Base-by-base conservation (phyloP, 2,329 filamentous ascomycete species). In the Ceratocystis lukuohia region DNA sequence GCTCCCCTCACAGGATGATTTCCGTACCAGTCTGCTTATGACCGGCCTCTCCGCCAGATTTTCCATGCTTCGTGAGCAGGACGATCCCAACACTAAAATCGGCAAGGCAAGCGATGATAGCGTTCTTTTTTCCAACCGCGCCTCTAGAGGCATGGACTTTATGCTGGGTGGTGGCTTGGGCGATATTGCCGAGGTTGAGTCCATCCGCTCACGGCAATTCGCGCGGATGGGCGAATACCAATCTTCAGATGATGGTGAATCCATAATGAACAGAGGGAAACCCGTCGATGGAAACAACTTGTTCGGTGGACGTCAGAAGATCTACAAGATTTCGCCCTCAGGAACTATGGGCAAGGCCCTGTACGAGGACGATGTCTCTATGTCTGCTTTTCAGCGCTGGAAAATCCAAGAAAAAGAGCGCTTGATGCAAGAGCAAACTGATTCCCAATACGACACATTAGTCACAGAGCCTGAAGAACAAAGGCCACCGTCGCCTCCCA, bases 51-150 rank as follows among this genome's bases (percentile, higher is more conserved):
- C 93, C 0, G 91, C 92, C 12, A 86, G 94, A 5, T 99, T 99
- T 75, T 97, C 93, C 71, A 97, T 97, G 93, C 79, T 97, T 41
- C 82, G 91, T 72, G 93, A 96, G 75, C 93, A 96, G 74, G 92
- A 96, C 74, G 91, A 96, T 72, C 93, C 93, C 0, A 87, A 80
- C 69, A 93, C 91, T 1, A 88, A 91, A 74, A 82, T 96, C 41
- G 93, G 93, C 67, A 96, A 97, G 75, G 93, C 93, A 17, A 94
- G 89, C 75, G 93, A 97, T 73, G 93, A 96, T 75, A 96, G 92
- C 70, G 92, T 97, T 2, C 77, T 97, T 22, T 88, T 85, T 69
- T 89, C 89, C 2, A 92, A 90, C 72, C 84, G 91, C 69, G 96
- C 92, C 0, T 84, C 88, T 67, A 76, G 95, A 70, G 63, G 64